These are phyloP conservation scores for Zalaria obscura DNA, from an alignment of 2,329 filamentous ascomycete species.

Conservation along the genomic window DNA sequence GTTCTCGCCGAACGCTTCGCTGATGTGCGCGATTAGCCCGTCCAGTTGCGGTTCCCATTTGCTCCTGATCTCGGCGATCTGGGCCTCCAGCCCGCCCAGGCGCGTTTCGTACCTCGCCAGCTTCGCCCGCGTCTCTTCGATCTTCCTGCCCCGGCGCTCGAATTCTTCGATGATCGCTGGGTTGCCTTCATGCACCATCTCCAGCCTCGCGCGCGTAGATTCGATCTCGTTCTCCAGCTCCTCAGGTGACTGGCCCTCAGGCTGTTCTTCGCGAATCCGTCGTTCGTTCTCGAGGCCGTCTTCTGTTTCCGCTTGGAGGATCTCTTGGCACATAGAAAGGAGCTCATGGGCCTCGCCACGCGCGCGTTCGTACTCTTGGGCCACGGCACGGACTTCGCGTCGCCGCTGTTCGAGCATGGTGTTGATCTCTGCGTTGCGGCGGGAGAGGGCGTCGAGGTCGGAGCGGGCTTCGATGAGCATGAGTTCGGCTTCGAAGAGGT, in stretches of 20 bases:
- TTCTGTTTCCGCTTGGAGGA: conserved; percentile 12
- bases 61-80: conserved; percentile 52
- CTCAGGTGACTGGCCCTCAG: conserved; percentile 28
- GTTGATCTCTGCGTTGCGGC: conserved; percentile 48
- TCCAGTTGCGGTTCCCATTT: conserved; percentile 80
- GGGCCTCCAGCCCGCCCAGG: conserved; percentile 39
- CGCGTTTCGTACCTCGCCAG: conserved; percentile 40
- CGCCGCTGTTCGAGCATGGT: conserved; percentile 35
- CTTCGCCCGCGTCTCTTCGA: conserved; percentile 49
- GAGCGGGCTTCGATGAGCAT: conserved; percentile 68
- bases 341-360: conserved; percentile 7
- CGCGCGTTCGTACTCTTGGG: conserved; percentile 12
- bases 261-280: conserved; percentile 10
- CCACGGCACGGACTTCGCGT: conserved; percentile 19
- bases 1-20: conserved; percentile 80
- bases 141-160: conserved; percentile 55
- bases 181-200: conserved; percentile 67
- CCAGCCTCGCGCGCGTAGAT: conserved; percentile 59
- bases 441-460: conserved; percentile 56
- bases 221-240: conserved; percentile 60
- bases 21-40: conserved; percentile 63
- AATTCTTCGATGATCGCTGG: conserved; percentile 64
- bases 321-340: conserved; percentile 7
- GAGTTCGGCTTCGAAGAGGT: conserved; percentile 55
- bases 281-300: conserved; percentile 6